These are phyloP conservation scores for Akanthomyces muscarius DNA, from an alignment of 2,329 filamentous ascomycete genomes.

Conservation along the genomic window DNA sequence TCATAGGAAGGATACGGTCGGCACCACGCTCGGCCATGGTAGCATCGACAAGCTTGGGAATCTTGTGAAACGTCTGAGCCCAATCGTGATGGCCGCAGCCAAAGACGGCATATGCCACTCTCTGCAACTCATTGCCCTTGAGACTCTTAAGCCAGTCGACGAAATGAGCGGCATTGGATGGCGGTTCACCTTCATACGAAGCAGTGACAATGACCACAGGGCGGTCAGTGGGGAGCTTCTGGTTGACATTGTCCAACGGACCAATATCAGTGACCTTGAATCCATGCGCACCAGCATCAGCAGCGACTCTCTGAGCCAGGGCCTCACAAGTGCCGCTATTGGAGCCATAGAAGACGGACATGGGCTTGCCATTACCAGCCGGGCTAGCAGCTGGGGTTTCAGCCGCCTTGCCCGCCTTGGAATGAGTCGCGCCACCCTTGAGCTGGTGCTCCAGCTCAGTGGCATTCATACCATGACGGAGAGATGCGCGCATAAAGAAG, in stretches of 20 bases:
- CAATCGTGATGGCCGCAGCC: slow-evolving; percentile 60
- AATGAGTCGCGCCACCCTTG: slow-evolving; percentile 25
- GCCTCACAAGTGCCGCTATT: slow-evolving; percentile 73
- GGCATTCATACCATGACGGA: slow-evolving; percentile 46
- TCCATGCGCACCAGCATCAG: slow-evolving; percentile 55
- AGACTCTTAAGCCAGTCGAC: slow-evolving; percentile 60
- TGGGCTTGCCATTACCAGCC: slow-evolving; percentile 33
- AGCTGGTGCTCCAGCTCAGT: slow-evolving; percentile 45
- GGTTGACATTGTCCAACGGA: slow-evolving; percentile 58
- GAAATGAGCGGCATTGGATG: slow-evolving; percentile 68
- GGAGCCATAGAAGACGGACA: slow-evolving; percentile 70
- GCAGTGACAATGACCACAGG: slow-evolving; percentile 66
- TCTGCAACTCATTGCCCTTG: slow-evolving; percentile 47
- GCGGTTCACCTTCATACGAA: slow-evolving; percentile 70
- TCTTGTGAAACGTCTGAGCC: slow-evolving; percentile 60
- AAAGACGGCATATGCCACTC: slow-evolving; percentile 64
- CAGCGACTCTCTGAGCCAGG: slow-evolving; percentile 59
- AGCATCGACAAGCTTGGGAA: slow-evolving; percentile 60
- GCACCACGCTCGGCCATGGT: slow-evolving; percentile 39
- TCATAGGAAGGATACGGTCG: slow-evolving; percentile 40
- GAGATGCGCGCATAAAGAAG: slow-evolving; percentile 56
- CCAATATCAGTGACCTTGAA: slow-evolving; percentile 52
- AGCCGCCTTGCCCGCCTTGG: slow-evolving; percentile 20
- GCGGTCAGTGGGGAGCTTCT: slow-evolving; percentile 54
- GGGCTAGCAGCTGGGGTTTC: slow-evolving; percentile 3